phyloP scores from a whole-genome alignment of 1,284 basidiomycete genomes.

The Cryptococcus maquisensis region DNA sequence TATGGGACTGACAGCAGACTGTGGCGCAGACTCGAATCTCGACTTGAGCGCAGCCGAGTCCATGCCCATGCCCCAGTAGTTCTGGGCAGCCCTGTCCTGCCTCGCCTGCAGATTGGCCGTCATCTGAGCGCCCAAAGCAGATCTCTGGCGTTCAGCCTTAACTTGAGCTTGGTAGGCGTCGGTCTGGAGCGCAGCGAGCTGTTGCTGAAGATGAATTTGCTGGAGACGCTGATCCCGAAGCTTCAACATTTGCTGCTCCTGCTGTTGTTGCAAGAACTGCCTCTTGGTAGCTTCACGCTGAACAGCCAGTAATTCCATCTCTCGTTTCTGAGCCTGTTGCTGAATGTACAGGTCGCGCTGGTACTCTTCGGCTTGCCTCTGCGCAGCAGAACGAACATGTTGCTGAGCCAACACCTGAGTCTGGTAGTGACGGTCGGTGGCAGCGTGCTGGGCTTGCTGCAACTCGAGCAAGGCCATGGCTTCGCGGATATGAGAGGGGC shows the following conservation, averaged over 20 bases:
- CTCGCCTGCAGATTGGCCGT: slow-evolving; percentile 23
- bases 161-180: slow-evolving; percentile 8
- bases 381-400: slow-evolving; percentile 13
- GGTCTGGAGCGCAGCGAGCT: slow-evolving; percentile 13
- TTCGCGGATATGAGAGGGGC: slow-evolving; percentile 21
- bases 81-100: slow-evolving; percentile 7
- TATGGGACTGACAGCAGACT: not conserved
- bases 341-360: slow-evolving; percentile 15
- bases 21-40: slow-evolving; percentile 26
- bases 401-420: slow-evolving; percentile 11
- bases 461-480: slow-evolving; percentile 24
- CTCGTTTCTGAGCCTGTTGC: slow-evolving; percentile 8
- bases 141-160: slow-evolving; percentile 11
- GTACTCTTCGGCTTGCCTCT: slow-evolving; percentile 8
- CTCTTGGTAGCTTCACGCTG: slow-evolving; percentile 11
- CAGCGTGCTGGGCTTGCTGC: slow-evolving; percentile 24
- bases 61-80: slow-evolving; percentile 6
- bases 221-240: slow-evolving; percentile 15
- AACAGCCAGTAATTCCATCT: slow-evolving; percentile 13
- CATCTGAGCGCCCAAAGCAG: slow-evolving; percentile 25
- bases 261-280: slow-evolving; percentile 10
- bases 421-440: slow-evolving; percentile 13
- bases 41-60: slow-evolving; percentile 26
- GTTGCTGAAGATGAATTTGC: slow-evolving; percentile 19
- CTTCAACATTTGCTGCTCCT: slow-evolving; percentile 12